A percentile compares a stretch with the other conserved stretches of the same genome.
Conservation (phyloP, 148 eudicot species). For the Polygonum maritimum region DNA sequence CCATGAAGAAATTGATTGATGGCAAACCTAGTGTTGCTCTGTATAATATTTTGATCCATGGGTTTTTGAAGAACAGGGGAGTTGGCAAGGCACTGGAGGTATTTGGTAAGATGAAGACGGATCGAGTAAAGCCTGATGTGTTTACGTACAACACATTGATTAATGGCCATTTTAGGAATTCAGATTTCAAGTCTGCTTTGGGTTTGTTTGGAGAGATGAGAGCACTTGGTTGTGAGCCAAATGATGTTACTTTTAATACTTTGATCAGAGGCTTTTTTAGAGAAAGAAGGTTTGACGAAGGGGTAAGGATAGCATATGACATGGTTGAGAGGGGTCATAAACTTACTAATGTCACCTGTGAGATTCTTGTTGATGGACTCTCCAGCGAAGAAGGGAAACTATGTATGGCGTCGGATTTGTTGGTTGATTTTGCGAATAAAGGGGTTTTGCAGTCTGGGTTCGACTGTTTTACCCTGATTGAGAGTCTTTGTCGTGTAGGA, state of each 20-base stretch:
- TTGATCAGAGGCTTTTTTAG: constrained; percentile 69
- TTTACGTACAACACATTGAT: constrained; percentile 82
- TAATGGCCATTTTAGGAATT: constrained; percentile 56
- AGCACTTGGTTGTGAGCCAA: constrained; percentile 57
- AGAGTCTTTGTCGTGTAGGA: constrained; percentile 43
- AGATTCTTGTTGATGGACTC: constrained; percentile 73
- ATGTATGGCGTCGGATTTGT: constrained; percentile 49
- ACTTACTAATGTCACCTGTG: constrained; percentile 60
- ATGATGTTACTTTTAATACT: constrained; percentile 86
- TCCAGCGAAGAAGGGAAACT: constrained; percentile 38
- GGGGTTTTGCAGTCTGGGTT: constrained; percentile 46
- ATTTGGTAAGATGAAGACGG: constrained; percentile 50
- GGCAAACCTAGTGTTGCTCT: constrained; percentile 63
- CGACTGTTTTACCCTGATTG: constrained; percentile 51
- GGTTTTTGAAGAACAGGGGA: constrained; percentile 50
- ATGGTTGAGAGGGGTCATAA: constrained; percentile 71
- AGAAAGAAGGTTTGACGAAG: constrained; percentile 61
- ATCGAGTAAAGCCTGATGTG: constrained; percentile 73
- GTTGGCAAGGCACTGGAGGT: constrained; percentile 44
- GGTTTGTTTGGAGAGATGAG: constrained; percentile 77
- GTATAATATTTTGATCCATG: constrained; percentile 71
- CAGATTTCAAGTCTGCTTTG: constrained; percentile 46
- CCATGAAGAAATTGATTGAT: constrained; percentile 66
- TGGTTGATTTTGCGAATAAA: constrained; percentile 64
- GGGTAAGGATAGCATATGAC: constrained; percentile 67